Conservation (phyloP, 768 basidiomycete species). For the Ramaria rubella region DNA sequence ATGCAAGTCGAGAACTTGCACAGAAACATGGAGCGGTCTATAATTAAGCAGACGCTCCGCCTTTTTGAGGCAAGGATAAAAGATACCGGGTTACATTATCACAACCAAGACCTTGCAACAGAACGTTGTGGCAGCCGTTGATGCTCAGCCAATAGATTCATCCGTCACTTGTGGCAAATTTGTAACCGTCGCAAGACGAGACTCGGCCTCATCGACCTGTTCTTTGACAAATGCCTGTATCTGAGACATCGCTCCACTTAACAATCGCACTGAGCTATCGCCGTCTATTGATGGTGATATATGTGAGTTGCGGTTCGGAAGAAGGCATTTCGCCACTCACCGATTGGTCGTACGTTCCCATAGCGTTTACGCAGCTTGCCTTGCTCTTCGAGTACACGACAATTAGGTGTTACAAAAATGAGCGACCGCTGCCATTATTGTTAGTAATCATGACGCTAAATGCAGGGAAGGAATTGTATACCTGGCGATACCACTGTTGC, state of each 20-base stretch:
- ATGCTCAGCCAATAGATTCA: too few species aligned
- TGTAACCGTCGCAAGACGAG: too few species aligned
- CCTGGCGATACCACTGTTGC: conserved; percentile 68
- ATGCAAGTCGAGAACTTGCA: too few species aligned
- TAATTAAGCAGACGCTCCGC: too few species aligned
- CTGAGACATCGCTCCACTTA: background rate
- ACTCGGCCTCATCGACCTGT: background rate
- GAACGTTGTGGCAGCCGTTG: too few species aligned
- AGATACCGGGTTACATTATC: too few species aligned
- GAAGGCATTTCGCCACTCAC: conserved; percentile 31
- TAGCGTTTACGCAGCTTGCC: conserved; percentile 49
- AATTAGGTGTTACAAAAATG: conserved; percentile 59
- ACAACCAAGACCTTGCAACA: too few species aligned
- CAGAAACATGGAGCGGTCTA: too few species aligned
- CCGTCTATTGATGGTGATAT: background rate
- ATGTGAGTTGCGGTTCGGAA: background rate
- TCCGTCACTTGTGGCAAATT: too few species aligned
- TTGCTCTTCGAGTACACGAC: conserved; percentile 41
- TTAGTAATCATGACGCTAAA: background rate
- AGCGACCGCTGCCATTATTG: conserved; percentile 57
- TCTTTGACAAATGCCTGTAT: conserved; percentile 3
- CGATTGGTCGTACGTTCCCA: conserved; percentile 55
- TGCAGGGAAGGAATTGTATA: conserved; percentile 23
- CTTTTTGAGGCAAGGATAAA: too few species aligned
- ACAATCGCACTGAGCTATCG: conserved; percentile 2